Base-by-base conservation (phyloP, 352 stramenopile genomes). In the Phytophthora pini region DNA sequence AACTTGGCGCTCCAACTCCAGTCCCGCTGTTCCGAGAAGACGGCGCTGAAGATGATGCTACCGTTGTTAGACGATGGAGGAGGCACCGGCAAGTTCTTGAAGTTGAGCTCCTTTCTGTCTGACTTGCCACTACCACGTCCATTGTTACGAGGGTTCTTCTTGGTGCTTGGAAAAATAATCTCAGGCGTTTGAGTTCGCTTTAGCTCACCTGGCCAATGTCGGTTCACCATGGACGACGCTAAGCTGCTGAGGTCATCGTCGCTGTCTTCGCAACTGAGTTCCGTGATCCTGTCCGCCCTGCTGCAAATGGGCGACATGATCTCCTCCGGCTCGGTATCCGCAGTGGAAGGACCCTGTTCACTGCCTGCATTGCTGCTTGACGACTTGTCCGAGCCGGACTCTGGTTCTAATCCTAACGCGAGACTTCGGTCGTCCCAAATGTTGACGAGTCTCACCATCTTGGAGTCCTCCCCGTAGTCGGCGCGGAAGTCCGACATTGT, bases 1-100 rank as follows among this genome's bases (percentile, higher is more conserved):
- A 94, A 92, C 68, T 80, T 86, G 20, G 66, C 76, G 43, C 79
- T 84, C 87, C 87, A 94, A 27, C 60, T 88, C 69, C 79, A 87
- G 13, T 90, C 79, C 10, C 58, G 57, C 24, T 85, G 58, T 11
- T 91, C 77, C 20, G 72, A 69, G 31, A 94, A 84, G 26, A 92
- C 72, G 8, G 68, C 62, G 24, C 84, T 93, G 58, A 93, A 94
- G 31, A 94, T 77, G 17, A 91, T 65, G 3, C 74, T 84, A 6
- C 76, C 78, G 31, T 87, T 87, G 44, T 80, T 54, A 7, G 73
- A 85, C 7, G 78, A 78, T 15, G 83, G 82, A 34, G 81, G 72
- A 1, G 84, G 61, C 5, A 89, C 81, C 0, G 78, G 70, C 8
- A 70, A 39, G 13, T 68, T 82, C 7, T 68, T 65, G 31, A 74